Base-by-base conservation (phyloP, 1,284 basidiomycete genomes). In the Vanrija humicola region DNA sequence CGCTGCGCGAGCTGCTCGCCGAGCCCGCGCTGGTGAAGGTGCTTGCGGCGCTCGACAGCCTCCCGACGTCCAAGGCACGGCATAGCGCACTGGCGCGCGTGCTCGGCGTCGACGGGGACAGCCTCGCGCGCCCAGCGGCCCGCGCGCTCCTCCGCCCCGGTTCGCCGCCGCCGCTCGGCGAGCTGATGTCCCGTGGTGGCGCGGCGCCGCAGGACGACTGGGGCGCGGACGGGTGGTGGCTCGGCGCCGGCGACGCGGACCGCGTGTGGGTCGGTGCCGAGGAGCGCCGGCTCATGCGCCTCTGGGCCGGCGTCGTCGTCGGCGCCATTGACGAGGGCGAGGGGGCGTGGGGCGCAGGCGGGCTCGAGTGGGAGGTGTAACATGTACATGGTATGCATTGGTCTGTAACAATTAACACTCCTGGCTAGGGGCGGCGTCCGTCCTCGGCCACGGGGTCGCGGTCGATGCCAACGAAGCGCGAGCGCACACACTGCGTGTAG, bases 221-320 rank as follows among this genome's bases (percentile, higher is more conserved):
- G 49, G 61, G 54, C 14, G 56, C 57, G 3, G 53, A 58, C 6
- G 68, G 70, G 7, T 74, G 68, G 66, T 74, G 66, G 66, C 58
- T 74, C 12, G 63, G 63, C 5, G 49, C 18, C 15, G 59, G 63
- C 5, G 49, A 21, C 15, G 59, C 54, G 14, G 54, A 59, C 18
- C 57, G 62, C 10, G 61, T 75, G 7, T 75, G 73, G 73, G 65
- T 75, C 38, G 70, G 70, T 2, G 55, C 61, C 7, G 67, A 72
- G 52, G 73, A 75, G 56, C 57, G 58, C 38, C 51, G 61, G 42
- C 38, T 75, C n/a, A 68, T 73, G 61, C 50, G 67, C 21, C 38
- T 67, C 1, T 75, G 68, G 57, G 70, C 71, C 1, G 63, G 61
- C 0, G 54, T 62, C 4, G 69, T 73, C 2, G 68, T 69, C 44